Conservation (phyloP, 345 rosid species). For the Brassica incana region DNA sequence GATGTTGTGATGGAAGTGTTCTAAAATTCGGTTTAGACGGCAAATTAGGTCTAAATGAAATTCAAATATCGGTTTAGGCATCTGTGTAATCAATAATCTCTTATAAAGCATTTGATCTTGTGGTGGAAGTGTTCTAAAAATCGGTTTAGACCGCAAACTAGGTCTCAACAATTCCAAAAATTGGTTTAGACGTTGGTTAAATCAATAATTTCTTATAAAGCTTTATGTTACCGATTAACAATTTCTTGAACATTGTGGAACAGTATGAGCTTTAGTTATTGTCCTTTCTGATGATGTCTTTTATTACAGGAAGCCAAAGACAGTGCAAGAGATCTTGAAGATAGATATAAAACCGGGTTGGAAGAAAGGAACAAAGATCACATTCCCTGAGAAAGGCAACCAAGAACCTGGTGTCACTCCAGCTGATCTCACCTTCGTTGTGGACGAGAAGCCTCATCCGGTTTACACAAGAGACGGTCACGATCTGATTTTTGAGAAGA, state of each 20-base stretch:
- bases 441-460: constrained; percentile 72
- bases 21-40: too few species aligned
- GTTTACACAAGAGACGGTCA: constrained; percentile 63
- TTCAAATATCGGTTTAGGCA: neutral
- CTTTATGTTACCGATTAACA: neutral
- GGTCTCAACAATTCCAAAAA: neutral
- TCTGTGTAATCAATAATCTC: neutral
- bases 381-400: constrained; percentile 76
- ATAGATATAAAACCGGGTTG: constrained; percentile 76
- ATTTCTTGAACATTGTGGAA: constrained; percentile 7
- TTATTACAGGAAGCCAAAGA: constrained; percentile 54
- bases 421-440: constrained; percentile 67
- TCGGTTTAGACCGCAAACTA: too few species aligned
- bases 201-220: neutral
- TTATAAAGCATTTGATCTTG: too few species aligned
- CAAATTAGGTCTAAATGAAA: neutral
- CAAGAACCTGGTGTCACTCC: constrained; percentile 61
- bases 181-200: neutral
- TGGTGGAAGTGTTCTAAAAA: too few species aligned
- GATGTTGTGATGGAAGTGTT: too few species aligned
- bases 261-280: neutral
- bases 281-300: constrained; percentile 3
- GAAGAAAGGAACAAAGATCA: constrained; percentile 86
- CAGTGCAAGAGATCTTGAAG: constrained; percentile 68
- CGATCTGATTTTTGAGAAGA: constrained; percentile 54